phyloP scores from a whole-genome alignment of 139 green algal genomes.

The Pleodorina starrii region DNA sequence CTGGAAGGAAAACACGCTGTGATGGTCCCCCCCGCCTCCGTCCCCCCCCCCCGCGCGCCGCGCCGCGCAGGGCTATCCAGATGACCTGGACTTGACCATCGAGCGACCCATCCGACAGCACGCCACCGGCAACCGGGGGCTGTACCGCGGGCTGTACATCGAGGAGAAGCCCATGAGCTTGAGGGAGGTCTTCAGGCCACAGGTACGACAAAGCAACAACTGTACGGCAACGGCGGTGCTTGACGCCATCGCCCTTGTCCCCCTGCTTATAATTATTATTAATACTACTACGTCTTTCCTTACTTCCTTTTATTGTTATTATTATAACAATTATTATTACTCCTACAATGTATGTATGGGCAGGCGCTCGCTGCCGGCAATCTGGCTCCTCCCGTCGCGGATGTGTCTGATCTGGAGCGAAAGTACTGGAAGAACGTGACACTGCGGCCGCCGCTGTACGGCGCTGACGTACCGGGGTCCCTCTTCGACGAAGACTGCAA shows the following conservation, averaged over 20 bases:
- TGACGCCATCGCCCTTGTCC: no score
- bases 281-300: no score
- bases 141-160: conserved; percentile 83
- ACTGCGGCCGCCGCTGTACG: conserved; percentile 84
- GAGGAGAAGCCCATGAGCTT: conserved; percentile 78
- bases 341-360: no score
- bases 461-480: conserved; percentile 81
- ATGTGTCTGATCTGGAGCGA: conserved; percentile 39
- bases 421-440: conserved; percentile 83
- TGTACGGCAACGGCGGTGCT: no score
- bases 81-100: conserved; percentile 57
- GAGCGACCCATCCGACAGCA: conserved; percentile 62
- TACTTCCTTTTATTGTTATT: no score
- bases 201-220: no score
- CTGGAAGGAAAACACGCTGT: no score
- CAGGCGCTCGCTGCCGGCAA: conserved; percentile 34
- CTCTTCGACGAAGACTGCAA: conserved; percentile 80
- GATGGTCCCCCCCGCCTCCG: no score
- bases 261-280: no score
- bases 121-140: conserved; percentile 78
- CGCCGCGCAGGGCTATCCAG: conserved; percentile 71
- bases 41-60: no score
- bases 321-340: no score
- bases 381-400: not conserved
- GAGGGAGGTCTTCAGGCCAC: conserved; percentile 58